Base-by-base conservation (phyloP, 352 stramenopile species). In the Globisporangium apiculatum region DNA sequence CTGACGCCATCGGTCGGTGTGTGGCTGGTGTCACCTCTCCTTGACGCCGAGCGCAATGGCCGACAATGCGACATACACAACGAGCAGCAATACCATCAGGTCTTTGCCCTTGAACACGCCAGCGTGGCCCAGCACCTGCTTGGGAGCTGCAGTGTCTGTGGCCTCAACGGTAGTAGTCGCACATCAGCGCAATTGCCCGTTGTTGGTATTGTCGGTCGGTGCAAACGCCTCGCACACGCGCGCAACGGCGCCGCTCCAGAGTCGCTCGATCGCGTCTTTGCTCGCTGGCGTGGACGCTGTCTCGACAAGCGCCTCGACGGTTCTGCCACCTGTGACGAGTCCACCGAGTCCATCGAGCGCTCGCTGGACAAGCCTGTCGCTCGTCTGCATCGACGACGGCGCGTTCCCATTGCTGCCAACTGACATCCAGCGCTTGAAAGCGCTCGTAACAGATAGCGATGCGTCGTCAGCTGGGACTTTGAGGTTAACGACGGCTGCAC, bases 351-450 rank as follows among this genome's bases (percentile, higher is more conserved):
- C 53, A 5, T 41, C 53, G 6, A 42, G 37, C 1, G 50, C 37
- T 46, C 45, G 50, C 50, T 55, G 15, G 7, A 55, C 3, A 36
- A 52, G 12, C 5, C 36, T 43, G 35, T 51, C 35, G 6, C 17
- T 45, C 6, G 31, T 43, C 24, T 58, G 31, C 5, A 24, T 18
- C 35, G 38, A 5, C 7, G 53, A 0, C 8, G 15, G 4, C 14
- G 53, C 5, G 4, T 45, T 24, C 5, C 0, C 6, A 4, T 24
- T 15, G 10, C 36, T 53, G 36, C 35, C 15, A 43, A 56, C 48
- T 11, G 45, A 35, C 11, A 31, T 52, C 47, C 53, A 59, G 46
- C 35, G 43, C 53, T 59, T 59, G 53, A 59, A 45, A 15, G 53
- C 31, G 17, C n/a, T 59, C 35, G 47, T 45, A 5, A 15, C 45